These are phyloP conservation scores for Ophiostoma quercus DNA, from an alignment of 2,329 filamentous ascomycete species.

Conservation along the genomic window DNA sequence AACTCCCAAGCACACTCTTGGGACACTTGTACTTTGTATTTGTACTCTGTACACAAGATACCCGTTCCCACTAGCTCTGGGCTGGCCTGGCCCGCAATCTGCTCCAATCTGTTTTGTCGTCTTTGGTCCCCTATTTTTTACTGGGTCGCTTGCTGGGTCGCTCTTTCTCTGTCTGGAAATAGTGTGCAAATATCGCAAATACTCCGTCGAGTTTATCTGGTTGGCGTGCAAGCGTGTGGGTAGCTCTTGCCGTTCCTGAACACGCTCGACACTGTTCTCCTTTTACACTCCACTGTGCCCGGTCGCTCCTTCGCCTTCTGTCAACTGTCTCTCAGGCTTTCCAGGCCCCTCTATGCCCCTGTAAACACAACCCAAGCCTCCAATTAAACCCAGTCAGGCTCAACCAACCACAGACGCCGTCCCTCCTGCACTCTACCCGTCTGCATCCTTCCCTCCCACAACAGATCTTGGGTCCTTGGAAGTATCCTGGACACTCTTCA, in stretches of 20 bases:
- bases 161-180: conserved; percentile 15
- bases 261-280: neutral
- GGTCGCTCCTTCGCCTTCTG: neutral
- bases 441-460: neutral
- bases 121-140: conserved; percentile 15
- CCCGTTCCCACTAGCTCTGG: neutral
- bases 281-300: neutral
- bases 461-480: neutral
- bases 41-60: neutral
- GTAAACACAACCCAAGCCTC: neutral
- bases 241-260: conserved; percentile 5
- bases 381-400: neutral
- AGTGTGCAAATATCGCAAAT: conserved; percentile 12
- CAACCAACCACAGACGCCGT: conserved; percentile 6
- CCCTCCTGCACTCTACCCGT: neutral
- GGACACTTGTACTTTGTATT: neutral
- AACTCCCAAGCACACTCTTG: neutral
- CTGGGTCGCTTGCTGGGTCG: conserved; percentile 8
- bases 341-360: too few species aligned
- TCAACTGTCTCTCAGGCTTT: too few species aligned
- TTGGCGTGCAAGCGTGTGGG: neutral
- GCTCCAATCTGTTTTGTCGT: neutral
- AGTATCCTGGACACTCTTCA: neutral
- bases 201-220: neutral
- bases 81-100: neutral